Base-by-base conservation (phyloP, 139 green algal genomes). In the Pseudopediastrum boryanum region DNA sequence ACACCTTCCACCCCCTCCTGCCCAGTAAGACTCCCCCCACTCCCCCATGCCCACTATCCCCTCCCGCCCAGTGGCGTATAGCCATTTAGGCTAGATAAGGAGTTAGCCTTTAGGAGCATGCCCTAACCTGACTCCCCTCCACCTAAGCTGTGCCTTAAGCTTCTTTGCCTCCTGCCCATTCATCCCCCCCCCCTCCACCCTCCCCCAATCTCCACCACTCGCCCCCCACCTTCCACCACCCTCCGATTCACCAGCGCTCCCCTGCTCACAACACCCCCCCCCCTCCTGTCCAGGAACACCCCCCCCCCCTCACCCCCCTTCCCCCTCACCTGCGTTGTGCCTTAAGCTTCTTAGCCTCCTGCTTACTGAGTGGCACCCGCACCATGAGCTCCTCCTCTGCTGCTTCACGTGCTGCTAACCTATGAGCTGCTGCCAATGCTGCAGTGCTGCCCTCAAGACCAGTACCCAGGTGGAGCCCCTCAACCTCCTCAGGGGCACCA, bases 351-450 rank as follows among this genome's bases (percentile, higher is more conserved):
- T 94, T 93, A 31, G 85, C 85, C 89, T 98, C 93, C 61, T 92
- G 88, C 85, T 90, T 92, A 61, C 67, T 90, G 64, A 98, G 86
- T 2, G 92, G 88, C 84, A 97, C 92, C 21, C 94, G 92, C 42
- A 84, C 83, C 77, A 99, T 95, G 59, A 98, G 83, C 52, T 97
- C 90, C 88, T 98, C 96, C 87, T 99, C 96, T 16, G 84, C 89
- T 25, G 83, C 89, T 9, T 89, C 90, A 9, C 95, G 82, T 35
- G 86, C 88, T 66, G 92, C 91, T 74, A 98, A 83, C 33, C 89
- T 86, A 43, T 92, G 84, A 43, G 83, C 75, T 71, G 91, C 75
- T 25, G 91, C 85, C 75, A 90, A 56, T 43, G 86, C 84, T 73
- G 84, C 35, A 43, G 69, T 75, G 35, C 70, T 78, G 76, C 85